phyloP scores from a whole-genome alignment of 2,329 filamentous ascomycete genomes.

The Microcyclosporella mali region DNA sequence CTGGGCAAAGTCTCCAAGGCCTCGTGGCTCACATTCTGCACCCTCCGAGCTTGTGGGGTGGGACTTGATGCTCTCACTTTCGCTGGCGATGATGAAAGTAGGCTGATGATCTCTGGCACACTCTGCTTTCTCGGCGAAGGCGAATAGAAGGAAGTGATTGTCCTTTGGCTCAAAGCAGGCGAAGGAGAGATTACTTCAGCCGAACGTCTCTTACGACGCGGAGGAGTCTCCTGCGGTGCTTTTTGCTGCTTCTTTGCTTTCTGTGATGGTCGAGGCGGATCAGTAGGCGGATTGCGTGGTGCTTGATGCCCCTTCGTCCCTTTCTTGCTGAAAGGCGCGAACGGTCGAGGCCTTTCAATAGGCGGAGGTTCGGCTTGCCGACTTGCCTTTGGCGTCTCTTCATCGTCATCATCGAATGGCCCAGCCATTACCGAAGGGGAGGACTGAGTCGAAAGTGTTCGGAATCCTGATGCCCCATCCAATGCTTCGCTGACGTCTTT shows the following conservation, averaged over 20 bases:
- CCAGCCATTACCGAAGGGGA: constrained; percentile 1
- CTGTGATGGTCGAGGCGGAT: background rate
- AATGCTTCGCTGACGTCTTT: constrained; percentile 2
- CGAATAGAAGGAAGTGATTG: constrained; percentile 24
- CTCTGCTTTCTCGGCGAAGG: constrained; percentile 22
- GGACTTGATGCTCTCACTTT: constrained; percentile 12
- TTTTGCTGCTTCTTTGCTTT: constrained; percentile 1
- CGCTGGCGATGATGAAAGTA: constrained; percentile 28
- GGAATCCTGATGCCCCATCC: constrained; percentile 5
- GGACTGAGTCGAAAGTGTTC: constrained; percentile 9
- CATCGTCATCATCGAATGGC: constrained; percentile 8
- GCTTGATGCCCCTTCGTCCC: too few relatives aligned
- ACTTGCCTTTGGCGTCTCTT: constrained; percentile 11
- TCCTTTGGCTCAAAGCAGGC: constrained; percentile 19
- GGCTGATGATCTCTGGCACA: constrained; percentile 21
- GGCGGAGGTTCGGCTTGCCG: background rate
- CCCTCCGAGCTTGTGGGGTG: constrained; percentile 8
- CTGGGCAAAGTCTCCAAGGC: constrained; percentile 20
- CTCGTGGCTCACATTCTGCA: background rate
- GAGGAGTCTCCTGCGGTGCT: constrained; percentile 18
- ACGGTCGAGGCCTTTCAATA: background rate
- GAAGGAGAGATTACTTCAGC: constrained; percentile 19
- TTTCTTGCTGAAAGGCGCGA: background rate
- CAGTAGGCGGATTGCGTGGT: background rate
- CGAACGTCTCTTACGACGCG: constrained; percentile 25